Evolutionary conservation across 495 filamentous ascomycete species (phyloP).

Genomic region (Acidiella bohemica): DNA sequence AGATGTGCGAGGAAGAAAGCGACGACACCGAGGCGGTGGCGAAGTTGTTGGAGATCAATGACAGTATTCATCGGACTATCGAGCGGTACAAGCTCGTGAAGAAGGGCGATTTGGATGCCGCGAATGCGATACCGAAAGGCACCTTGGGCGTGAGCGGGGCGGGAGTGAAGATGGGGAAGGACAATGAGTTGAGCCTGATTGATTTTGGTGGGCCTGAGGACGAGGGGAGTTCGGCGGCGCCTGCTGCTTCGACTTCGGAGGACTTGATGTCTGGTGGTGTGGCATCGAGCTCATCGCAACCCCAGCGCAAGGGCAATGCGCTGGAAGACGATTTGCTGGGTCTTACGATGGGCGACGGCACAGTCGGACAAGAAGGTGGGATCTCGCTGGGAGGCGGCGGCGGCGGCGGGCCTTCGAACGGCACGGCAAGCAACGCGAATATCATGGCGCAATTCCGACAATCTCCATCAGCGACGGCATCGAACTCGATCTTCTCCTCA

Average conservation of each 20-base stretch:
- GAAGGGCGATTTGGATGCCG: conserved; percentile 81
- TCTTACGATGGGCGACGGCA: conserved; percentile 48
- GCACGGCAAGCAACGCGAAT: conserved; percentile 7
- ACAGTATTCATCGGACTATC: conserved; percentile 93
- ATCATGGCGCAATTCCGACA: conserved; percentile 20
- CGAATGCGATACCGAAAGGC: conserved; percentile 73
- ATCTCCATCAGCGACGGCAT: conserved; percentile 1
- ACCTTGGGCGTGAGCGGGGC: conserved; percentile 55
- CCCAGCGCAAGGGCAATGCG: conserved; percentile 37
- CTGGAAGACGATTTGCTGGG: conserved; percentile 52
- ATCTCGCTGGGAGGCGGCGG: too few species aligned
- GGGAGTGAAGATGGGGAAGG: conserved; percentile 57
- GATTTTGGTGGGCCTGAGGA: conserved; percentile 58
- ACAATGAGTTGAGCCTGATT: conserved; percentile 83
- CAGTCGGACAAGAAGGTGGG: conserved; percentile 59
- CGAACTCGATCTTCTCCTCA: conserved; percentile 12
- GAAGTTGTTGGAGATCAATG: conserved; percentile 92
- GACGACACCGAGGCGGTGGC: conserved; percentile 92
- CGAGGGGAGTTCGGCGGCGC: conserved; percentile 25
- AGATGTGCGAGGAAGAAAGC: conserved; percentile 97
- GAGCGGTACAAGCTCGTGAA: conserved; percentile 89
- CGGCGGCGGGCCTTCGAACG: conserved; percentile 36
- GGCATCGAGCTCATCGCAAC: conserved; percentile 24
- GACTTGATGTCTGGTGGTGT: conserved; percentile 6
- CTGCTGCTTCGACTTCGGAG: conserved; percentile 25